These are phyloP conservation scores for Botryococcus braunii DNA, from an alignment of 163 green algal species.

Conservation along the genomic window DNA sequence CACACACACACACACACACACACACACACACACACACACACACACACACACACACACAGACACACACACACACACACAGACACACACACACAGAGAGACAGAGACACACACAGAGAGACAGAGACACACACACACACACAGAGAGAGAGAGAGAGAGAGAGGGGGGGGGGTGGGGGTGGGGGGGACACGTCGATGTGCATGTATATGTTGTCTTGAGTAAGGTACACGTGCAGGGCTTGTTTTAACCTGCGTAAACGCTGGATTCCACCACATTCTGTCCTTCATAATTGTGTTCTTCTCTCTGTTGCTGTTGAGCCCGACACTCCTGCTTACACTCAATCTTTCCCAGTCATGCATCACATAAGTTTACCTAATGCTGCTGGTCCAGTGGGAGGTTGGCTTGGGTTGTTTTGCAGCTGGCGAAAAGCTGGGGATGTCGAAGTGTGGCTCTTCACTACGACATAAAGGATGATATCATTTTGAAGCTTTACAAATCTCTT, in stretches of 20 bases:
- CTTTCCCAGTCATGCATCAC: neutral
- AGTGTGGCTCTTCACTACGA: slow-evolving; percentile 40
- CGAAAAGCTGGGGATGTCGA: slow-evolving; percentile 35
- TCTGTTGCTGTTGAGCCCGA: neutral
- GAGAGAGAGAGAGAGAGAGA: too few relatives aligned
- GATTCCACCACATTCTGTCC: neutral
- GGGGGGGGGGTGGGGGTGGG: too few relatives aligned
- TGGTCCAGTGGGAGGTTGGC: slow-evolving; percentile 1
- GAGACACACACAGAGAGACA: too few relatives aligned
- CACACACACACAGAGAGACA: too few relatives aligned
- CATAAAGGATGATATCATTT: slow-evolving; percentile 16
- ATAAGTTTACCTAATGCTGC: neutral
- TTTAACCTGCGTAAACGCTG: neutral
- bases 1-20: too few relatives aligned
- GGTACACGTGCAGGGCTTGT: too few relatives aligned
- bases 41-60: too few relatives aligned
- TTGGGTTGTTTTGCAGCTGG: slow-evolving; percentile 13
- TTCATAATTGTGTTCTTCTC: neutral
- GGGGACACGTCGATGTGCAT: too few relatives aligned
- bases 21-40: too few relatives aligned
- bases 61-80: too few relatives aligned
- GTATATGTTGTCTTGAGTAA: too few relatives aligned
- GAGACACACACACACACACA: too few relatives aligned
- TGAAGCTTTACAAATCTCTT: neutral
- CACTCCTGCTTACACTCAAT: neutral